phyloP scores from a whole-genome alignment of 2,329 filamentous ascomycete species.

The Stagonosporopsis rhizophila region DNA sequence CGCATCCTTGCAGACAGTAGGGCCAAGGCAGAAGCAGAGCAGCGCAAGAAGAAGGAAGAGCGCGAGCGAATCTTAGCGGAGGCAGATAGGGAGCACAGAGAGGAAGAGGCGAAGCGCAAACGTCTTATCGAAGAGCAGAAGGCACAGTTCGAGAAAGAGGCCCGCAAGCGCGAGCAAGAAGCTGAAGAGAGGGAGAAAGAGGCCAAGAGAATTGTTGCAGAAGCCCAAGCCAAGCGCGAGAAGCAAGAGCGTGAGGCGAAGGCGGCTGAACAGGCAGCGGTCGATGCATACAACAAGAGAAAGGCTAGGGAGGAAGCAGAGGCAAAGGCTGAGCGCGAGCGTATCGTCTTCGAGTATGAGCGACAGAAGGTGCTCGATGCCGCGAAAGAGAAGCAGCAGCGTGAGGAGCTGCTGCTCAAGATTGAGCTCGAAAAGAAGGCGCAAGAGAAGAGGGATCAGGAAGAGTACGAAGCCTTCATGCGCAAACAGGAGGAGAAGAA shows the following conservation, averaged over 20 bases:
- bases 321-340: conserved; percentile 40
- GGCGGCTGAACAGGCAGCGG: conserved; percentile 41
- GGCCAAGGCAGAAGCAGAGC: conserved; percentile 50
- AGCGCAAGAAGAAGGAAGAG: conserved; percentile 43
- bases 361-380: conserved; percentile 47
- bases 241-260: conserved; percentile 35
- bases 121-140: conserved; percentile 44
- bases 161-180: conserved; percentile 32
- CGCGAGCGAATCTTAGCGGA: conserved; percentile 20
- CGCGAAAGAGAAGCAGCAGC: conserved; percentile 46
- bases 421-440: conserved; percentile 51
- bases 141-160: conserved; percentile 40
- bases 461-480: conserved; percentile 52
- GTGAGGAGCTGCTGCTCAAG: conserved; percentile 49
- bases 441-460: conserved; percentile 52
- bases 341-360: conserved; percentile 47
- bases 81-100: conserved; percentile 20
- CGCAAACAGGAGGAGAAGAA: conserved; percentile 51
- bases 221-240: conserved; percentile 37
- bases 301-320: conserved; percentile 43
- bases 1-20: conserved; percentile 48
- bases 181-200: conserved; percentile 19
- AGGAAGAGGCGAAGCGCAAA: conserved; percentile 33
- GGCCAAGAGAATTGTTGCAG: conserved; percentile 30
- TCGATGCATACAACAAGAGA: conserved; percentile 45